These are phyloP conservation scores for Trametes versicolor DNA, from an alignment of 1,284 basidiomycete species.

Conservation along the genomic window DNA sequence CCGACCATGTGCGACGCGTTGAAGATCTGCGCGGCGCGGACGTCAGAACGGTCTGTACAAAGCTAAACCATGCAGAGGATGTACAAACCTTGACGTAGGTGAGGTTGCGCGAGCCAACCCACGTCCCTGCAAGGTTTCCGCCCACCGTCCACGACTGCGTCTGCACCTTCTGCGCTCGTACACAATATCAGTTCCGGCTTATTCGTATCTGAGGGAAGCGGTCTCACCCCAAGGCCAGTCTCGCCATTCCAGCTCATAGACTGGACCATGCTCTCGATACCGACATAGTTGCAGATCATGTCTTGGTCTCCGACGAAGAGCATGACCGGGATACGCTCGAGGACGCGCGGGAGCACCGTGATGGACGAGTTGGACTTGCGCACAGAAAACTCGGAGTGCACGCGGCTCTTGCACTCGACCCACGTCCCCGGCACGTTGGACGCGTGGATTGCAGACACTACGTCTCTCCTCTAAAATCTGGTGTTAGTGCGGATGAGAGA, in stretches of 20 bases:
- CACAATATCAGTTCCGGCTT: slow-evolving; percentile 1
- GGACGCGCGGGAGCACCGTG: slow-evolving; percentile 80
- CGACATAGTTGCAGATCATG: slow-evolving; percentile 95
- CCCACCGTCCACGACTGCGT: slow-evolving; percentile 86
- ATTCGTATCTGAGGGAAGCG: background rate
- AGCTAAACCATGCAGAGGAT: background rate
- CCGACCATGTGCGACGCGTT: slow-evolving; percentile 96
- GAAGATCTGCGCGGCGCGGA: slow-evolving; percentile 62
- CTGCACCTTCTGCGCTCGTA: slow-evolving; percentile 66
- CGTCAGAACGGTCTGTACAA: background rate
- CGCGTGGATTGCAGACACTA: slow-evolving; percentile 88
- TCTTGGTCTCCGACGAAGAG: slow-evolving; percentile 97
- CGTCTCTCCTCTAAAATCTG: slow-evolving; percentile 73
- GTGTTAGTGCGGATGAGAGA: slow-evolving; percentile 11
- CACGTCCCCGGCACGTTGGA: slow-evolving; percentile 81
- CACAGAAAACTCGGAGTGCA: slow-evolving; percentile 73
- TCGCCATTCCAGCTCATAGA: slow-evolving; percentile 87
- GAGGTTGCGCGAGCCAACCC: slow-evolving; percentile 89
- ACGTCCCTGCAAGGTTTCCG: slow-evolving; percentile 84
- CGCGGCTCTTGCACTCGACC: slow-evolving; percentile 86
- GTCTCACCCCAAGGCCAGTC: slow-evolving; percentile 85
- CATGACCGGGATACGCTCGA: slow-evolving; percentile 85
- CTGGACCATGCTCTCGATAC: slow-evolving; percentile 88
- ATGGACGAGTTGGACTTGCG: slow-evolving; percentile 76
- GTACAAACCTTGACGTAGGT: slow-evolving; percentile 87